Evolutionary conservation across 495 filamentous ascomycete genomes (phyloP).

Genomic region (Xylaria telfairii): DNA sequence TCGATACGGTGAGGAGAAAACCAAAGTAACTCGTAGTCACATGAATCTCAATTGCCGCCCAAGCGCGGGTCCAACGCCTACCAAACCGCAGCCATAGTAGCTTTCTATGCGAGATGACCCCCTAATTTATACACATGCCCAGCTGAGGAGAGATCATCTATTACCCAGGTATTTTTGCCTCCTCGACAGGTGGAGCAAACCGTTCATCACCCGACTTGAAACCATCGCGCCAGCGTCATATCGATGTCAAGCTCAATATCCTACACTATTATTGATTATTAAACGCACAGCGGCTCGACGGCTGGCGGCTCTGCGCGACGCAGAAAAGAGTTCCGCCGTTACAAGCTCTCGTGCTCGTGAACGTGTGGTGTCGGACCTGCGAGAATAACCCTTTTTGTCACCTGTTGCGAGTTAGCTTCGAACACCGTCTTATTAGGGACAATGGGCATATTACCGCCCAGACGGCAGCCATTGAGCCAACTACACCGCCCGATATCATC

Average conservation of each 20-base stretch:
- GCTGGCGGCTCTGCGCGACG: neutral
- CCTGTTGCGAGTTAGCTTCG: slow-evolving; percentile 45
- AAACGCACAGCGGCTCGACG: slow-evolving; percentile 18
- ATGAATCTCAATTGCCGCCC: slow-evolving; percentile 36
- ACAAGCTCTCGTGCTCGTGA: slow-evolving; percentile 29
- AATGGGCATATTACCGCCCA: slow-evolving; percentile 78
- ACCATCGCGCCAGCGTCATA: slow-evolving; percentile 20
- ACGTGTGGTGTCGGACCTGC: slow-evolving; percentile 35
- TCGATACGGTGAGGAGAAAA: neutral
- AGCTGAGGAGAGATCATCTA: slow-evolving; percentile 44
- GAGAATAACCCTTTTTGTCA: slow-evolving; percentile 64
- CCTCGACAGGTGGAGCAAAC: slow-evolving; percentile 22
- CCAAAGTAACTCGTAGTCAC: neutral
- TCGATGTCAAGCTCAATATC: slow-evolving; percentile 35
- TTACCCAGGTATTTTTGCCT: slow-evolving; percentile 25
- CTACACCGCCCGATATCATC: slow-evolving; percentile 88
- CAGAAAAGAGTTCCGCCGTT: slow-evolving; percentile 19
- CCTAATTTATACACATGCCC: slow-evolving; percentile 40
- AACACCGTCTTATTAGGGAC: neutral
- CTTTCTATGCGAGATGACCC: slow-evolving; percentile 40
- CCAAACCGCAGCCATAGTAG: slow-evolving; percentile 36
- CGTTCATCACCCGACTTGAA: slow-evolving; percentile 17
- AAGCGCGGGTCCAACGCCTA: slow-evolving; percentile 37
- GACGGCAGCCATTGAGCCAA: slow-evolving; percentile 79
- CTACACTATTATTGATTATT: slow-evolving; percentile 36